Percentiles rank a stretch among this genome's conserved stretches.
These are phyloP conservation scores for Plasmopara halstedii DNA, from an alignment of 352 stramenopile genomes.

Conservation along the genomic window DNA sequence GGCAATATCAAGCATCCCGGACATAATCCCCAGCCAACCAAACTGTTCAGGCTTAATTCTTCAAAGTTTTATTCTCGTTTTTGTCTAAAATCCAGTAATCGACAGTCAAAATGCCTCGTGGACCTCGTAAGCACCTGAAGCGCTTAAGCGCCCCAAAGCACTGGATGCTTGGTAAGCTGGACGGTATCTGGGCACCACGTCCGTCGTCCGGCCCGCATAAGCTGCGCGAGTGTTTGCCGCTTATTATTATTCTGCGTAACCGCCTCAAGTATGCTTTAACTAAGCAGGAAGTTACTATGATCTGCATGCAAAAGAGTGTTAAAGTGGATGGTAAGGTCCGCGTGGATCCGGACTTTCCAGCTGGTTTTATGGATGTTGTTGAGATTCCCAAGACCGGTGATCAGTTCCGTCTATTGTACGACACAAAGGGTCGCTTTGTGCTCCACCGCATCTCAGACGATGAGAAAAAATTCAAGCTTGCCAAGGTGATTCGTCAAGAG, in stretches of 20 bases:
- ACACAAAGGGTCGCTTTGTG: slow-evolving; percentile 98
- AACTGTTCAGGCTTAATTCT: background rate
- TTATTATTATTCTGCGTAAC: slow-evolving; percentile 98
- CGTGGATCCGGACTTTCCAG: slow-evolving; percentile 97
- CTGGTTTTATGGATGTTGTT: slow-evolving; percentile 99
- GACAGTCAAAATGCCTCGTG: slow-evolving; percentile 65
- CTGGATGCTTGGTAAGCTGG: slow-evolving; percentile 88
- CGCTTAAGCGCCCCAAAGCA: slow-evolving; percentile 82
- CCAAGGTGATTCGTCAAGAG: slow-evolving; percentile 94
- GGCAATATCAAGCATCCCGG: background rate
- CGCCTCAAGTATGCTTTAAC: slow-evolving; percentile 99
- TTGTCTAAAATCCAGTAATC: slow-evolving; percentile 27
- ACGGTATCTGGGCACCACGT: slow-evolving; percentile 89
- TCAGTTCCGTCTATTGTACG: slow-evolving; percentile 97
- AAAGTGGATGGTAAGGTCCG: slow-evolving; percentile 96
- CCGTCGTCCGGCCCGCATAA: slow-evolving; percentile 97
- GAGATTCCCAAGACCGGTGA: slow-evolving; percentile 95
- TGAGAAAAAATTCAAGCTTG: slow-evolving; percentile 99
- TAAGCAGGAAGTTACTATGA: slow-evolving; percentile 97
- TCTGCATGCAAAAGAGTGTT: slow-evolving; percentile 99
- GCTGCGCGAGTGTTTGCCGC: slow-evolving; percentile 96
- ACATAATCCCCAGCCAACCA: slow-evolving; percentile 22
- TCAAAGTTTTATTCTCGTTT: slow-evolving; percentile 54
- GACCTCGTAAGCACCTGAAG: slow-evolving; percentile 85
- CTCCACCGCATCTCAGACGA: slow-evolving; percentile 94